phyloP scores from a whole-genome alignment of 176 grass and related monocot species.

The Avena atlantica region DNA sequence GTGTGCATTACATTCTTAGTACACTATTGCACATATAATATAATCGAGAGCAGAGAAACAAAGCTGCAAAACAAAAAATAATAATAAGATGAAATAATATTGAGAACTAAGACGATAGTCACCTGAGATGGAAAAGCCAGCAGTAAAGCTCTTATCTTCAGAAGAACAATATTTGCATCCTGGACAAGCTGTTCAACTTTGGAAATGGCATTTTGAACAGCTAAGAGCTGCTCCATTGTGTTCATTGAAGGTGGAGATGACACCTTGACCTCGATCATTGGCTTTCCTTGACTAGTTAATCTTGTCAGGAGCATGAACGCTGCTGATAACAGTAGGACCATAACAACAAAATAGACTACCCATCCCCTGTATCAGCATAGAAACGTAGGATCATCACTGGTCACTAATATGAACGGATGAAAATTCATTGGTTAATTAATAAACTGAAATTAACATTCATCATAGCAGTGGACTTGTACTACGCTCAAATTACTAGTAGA shows the following conservation, averaged over 20 bases:
- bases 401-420: constrained; percentile 37
- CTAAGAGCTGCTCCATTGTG: constrained; percentile 95
- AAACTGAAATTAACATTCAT: constrained; percentile 17
- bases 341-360: constrained; percentile 67
- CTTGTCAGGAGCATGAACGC: constrained; percentile 86
- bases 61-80: background rate
- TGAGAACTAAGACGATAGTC: constrained; percentile 29
- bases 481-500: constrained; percentile 23
- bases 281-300: constrained; percentile 76
- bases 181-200: constrained; percentile 92
- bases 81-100: background rate
- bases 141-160: constrained; percentile 83
- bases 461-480: constrained; percentile 28
- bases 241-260: constrained; percentile 81
- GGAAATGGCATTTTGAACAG: constrained; percentile 95
- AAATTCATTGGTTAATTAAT: constrained; percentile 23
- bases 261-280: constrained; percentile 78
- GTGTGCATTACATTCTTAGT: constrained; percentile 20
- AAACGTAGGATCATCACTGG: constrained; percentile 36
- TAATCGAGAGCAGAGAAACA: background rate
- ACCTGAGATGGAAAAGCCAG: constrained; percentile 93
- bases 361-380: constrained; percentile 72
- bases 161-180: constrained; percentile 90
- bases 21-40: constrained; percentile 28
- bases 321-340: constrained; percentile 75